Evolutionary conservation across 345 rosid genomes (phyloP), one percentile per base, ranked within the genome.

Genomic region (Fremontodendron californicum): DNA sequence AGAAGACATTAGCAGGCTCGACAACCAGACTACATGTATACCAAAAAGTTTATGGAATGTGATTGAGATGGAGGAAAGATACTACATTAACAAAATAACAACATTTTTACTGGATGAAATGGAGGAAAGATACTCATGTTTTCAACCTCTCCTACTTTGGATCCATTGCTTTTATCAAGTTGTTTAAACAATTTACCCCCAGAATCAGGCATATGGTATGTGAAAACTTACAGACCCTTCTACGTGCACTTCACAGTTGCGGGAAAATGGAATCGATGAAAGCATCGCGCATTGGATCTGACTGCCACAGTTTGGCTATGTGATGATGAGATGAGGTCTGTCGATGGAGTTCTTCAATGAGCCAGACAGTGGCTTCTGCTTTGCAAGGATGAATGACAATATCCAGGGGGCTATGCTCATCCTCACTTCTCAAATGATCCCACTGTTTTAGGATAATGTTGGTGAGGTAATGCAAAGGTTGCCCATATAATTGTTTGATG

Each of bases 341-440:
- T 27, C 98, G 90, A 86, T 96, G 97, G 11, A 83, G 63, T 81
- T 94, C 97, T 73, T 94, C 99, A 45, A 91, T 54, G 6, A 96
- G 91, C 99, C 98, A 96, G 76, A 94, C 76, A 40, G 89, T 83
- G 35, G 94, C 91, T 88, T 94, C 98, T 8, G 98, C 98, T 84
- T 96, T 94, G 21, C 60, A 33, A 1, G 99, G 98, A 84, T 96
- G 97, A 18, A 93, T 75, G 54, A 92, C 76, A 2, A 75, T 76
- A 84, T 93, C 97, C 78, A 92, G 78, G 29, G 86, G 78, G 70
- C 54, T 73, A 18, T 87, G 76, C 82, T 93, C 89, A 77, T 88
- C 83, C 77, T 80, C 91, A 9, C 81, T 42, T 79, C 93, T 88
- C 79, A 83, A 67, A 52, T 85, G 84, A 81, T 96, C 98, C 99